phyloP scores from a whole-genome alignment of 2,329 filamentous ascomycete genomes.

The Coniochaeta sp. region DNA sequence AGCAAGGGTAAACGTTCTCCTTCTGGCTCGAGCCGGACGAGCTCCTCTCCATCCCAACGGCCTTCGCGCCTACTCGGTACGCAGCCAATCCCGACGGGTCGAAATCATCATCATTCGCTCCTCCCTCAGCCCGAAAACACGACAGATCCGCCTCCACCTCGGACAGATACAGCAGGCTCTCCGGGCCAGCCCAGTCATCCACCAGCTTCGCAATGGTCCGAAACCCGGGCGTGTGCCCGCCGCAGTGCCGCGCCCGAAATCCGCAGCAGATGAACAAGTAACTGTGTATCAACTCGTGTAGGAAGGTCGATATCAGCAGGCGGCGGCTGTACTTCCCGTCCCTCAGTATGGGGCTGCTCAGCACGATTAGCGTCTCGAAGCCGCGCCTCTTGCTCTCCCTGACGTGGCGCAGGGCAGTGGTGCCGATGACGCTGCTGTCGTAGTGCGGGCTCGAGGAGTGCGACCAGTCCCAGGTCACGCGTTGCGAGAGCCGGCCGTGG shows the following conservation, averaged over 20 bases:
- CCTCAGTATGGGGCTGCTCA: constrained; percentile 52
- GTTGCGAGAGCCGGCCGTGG: constrained; percentile 43
- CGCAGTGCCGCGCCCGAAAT: constrained; percentile 44
- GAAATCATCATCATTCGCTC: background rate
- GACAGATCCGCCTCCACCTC: constrained; percentile 57
- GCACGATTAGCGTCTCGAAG: constrained; percentile 56
- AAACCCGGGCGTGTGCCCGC: constrained; percentile 57
- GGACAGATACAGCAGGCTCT: constrained; percentile 41
- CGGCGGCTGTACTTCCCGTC: constrained; percentile 50
- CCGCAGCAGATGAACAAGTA: constrained; percentile 59
- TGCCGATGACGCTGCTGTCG: constrained; percentile 51
- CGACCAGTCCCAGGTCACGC: constrained; percentile 58
- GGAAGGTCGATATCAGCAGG: constrained; percentile 56
- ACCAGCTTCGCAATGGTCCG: constrained; percentile 51
- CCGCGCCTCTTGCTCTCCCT: constrained; percentile 40
- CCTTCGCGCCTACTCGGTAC: background rate
- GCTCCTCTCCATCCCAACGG: background rate
- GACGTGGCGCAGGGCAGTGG: constrained; percentile 50
- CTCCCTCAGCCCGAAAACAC: constrained; percentile 31
- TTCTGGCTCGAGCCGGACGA: background rate
- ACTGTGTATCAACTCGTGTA: constrained; percentile 62
- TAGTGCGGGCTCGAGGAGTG: constrained; percentile 42
- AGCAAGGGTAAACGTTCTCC: constrained; percentile 1
- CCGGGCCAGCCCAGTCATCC: constrained; percentile 52
- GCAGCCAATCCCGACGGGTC: background rate